Evolutionary conservation across 2,329 filamentous ascomycete genomes (phyloP), one percentile per base, ranked within the genome.

Genomic region (Fusarium anguioides): DNA sequence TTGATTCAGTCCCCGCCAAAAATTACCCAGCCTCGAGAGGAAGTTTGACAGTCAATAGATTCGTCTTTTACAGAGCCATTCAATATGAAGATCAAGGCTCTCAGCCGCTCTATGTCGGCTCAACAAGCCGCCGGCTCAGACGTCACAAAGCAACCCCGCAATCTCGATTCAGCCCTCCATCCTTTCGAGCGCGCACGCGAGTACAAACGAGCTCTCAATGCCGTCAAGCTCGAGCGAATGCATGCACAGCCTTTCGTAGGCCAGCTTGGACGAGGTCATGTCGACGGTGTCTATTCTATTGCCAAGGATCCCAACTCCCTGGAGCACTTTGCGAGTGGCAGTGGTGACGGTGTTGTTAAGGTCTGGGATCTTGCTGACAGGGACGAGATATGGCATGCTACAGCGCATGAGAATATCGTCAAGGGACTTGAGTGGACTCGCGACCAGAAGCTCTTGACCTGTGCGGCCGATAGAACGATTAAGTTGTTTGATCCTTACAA

Each of bases 401-500:
- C 91, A 66, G 95, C 94, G 23, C 96, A 99, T 77, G 92, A 97
- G 72, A 97, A 97, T 71, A 90, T 97, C 41, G 93, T 98, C 71
- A 97, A 97, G 82, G 92, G 91, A 15, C 84, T 97, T 76, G 91
- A 90, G 71, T 99, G 95, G 91, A 97, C 94, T 5, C 86, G 88
- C 41, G 93, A 97, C 72, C 87, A 90, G 75, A 95, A 94, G 76
- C 83, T 98, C 15, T 82, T 98, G 44, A 95, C 93, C 3, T 97
- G 94, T 76, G 94, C 92, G 8, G 90, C 89, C 61, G 96, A 99
- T 79, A 88, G 89, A 70, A 91, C 92, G 6, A 87, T 98, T 74
- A 97, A 98, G 78, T 83, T 99, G 29, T 97, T 92, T 80, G 94
- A 97, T 73, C 94, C 95, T 2, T 96, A 96, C 77, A 89, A 91